phyloP scores from a whole-genome alignment of 306 rosid genomes.

The Dryas drummondii region DNA sequence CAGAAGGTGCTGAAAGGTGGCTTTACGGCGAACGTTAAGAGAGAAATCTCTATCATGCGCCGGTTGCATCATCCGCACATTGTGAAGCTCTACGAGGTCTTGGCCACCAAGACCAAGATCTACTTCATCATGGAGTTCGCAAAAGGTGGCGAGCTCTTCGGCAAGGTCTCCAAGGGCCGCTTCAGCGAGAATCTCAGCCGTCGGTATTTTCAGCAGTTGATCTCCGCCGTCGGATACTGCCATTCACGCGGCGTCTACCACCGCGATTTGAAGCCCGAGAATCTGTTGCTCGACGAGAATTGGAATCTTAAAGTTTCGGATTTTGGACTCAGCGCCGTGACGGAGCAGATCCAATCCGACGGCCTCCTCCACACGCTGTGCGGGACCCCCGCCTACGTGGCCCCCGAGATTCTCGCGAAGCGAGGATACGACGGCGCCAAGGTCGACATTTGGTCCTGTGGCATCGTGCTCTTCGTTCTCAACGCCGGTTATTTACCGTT shows the following conservation, averaged over 20 bases:
- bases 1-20: constrained; percentile 41
- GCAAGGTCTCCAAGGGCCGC: constrained; percentile 38
- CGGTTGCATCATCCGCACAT: constrained; percentile 60
- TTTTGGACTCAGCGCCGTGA: constrained; percentile 71
- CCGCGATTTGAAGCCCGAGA: constrained; percentile 88
- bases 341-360: constrained; percentile 56
- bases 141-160: constrained; percentile 69
- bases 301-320: constrained; percentile 62
- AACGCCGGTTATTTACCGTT: constrained; percentile 67
- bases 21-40: constrained; percentile 46
- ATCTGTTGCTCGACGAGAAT: constrained; percentile 66
- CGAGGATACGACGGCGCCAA: constrained; percentile 78
- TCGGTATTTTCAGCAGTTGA: constrained; percentile 66
- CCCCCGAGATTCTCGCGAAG: constrained; percentile 75
- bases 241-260: constrained; percentile 68
- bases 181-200: constrained; percentile 62
- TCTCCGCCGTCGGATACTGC: constrained; percentile 74
- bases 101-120: constrained; percentile 75
- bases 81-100: constrained; percentile 59
- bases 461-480: constrained; percentile 60
- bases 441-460: constrained; percentile 85
- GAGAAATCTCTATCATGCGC: constrained; percentile 79
- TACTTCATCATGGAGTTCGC: constrained; percentile 81
- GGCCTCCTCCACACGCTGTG: constrained; percentile 72
- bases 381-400: constrained; percentile 87